Evolutionary conservation across 2,329 filamentous ascomycete species (phyloP).

Genomic region (Penicillium sp.): DNA sequence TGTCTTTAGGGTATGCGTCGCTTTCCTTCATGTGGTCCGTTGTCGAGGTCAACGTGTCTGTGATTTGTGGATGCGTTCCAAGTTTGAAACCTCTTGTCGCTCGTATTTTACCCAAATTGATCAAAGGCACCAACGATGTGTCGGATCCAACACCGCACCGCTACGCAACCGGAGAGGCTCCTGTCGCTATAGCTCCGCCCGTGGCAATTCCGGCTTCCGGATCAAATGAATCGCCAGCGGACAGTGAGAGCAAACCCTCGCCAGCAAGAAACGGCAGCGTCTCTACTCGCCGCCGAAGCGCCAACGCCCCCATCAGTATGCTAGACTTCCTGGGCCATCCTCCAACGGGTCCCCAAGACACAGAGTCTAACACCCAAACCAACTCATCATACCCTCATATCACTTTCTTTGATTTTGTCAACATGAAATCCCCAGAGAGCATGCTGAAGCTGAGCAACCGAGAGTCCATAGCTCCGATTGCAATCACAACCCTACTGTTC

Average conservation of each 20-base stretch:
- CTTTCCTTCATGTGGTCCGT: constrained; percentile 91
- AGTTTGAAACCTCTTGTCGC: constrained; percentile 84
- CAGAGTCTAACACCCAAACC: constrained; percentile 40
- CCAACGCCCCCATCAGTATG: constrained; percentile 35
- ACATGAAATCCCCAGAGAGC: constrained; percentile 57
- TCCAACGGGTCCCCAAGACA: constrained; percentile 35
- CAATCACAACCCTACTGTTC: constrained; percentile 75
- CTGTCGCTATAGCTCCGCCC: constrained; percentile 11
- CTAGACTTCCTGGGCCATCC: constrained; percentile 57
- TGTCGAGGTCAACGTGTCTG: constrained; percentile 86
- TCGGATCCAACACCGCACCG: constrained; percentile 13
- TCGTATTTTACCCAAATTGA: constrained; percentile 57
- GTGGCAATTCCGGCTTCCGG: constrained; percentile 1
- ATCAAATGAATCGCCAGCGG: constrained; percentile 7
- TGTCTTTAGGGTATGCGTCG: constrained; percentile 71
- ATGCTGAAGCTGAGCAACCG: constrained; percentile 59
- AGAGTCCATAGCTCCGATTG: constrained; percentile 59
- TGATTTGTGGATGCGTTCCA: constrained; percentile 89
- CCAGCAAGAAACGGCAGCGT: constrained; percentile 17
- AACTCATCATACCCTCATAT: constrained; percentile 37
- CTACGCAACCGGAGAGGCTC: constrained; percentile 8
- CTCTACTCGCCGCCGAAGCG: constrained; percentile 1
- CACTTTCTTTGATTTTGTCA: constrained; percentile 64
- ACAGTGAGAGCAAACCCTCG: constrained; percentile 18
- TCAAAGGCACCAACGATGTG: constrained; percentile 48